Evolutionary conservation across 495 filamentous ascomycete genomes (phyloP).

Genomic region (Penicillium cinerascens): DNA sequence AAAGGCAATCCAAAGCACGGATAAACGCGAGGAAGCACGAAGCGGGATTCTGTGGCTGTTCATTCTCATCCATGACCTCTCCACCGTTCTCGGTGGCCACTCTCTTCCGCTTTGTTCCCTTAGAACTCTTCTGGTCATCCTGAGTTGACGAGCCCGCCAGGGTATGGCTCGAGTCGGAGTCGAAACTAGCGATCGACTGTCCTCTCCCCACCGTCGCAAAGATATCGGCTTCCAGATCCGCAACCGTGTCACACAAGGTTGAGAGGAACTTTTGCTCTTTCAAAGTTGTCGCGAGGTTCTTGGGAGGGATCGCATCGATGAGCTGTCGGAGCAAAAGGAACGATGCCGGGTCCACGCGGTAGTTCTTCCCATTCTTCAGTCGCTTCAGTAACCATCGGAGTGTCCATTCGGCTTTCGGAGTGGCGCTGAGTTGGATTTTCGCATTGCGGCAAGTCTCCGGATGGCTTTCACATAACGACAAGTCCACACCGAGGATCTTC

Average conservation of each 20-base stretch:
- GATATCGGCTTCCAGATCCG: constrained; percentile 39
- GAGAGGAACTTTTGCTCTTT: constrained; percentile 48
- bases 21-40: constrained; percentile 42
- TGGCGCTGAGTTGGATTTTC: constrained; percentile 22
- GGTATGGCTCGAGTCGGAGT: constrained; percentile 40
- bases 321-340: constrained; percentile 51
- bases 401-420: constrained; percentile 62
- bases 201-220: constrained; percentile 29
- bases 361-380: constrained; percentile 44
- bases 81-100: constrained; percentile 29
- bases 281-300: constrained; percentile 47
- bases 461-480: constrained; percentile 34
- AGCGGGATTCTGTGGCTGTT: constrained; percentile 32
- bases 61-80: constrained; percentile 37
- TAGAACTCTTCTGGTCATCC: constrained; percentile 24
- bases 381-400: constrained; percentile 66
- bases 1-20: constrained; percentile 38
- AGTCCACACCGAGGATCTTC: constrained; percentile 46
- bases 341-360: constrained; percentile 40
- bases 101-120: constrained; percentile 48
- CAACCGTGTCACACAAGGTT: constrained; percentile 38
- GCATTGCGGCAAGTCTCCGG: constrained; percentile 30
- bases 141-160: constrained; percentile 31
- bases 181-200: constrained; percentile 20
- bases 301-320: constrained; percentile 40